phyloP scores from a whole-genome alignment of 2,329 filamentous ascomycete species.

The Ophiostoma pallidulum region DNA sequence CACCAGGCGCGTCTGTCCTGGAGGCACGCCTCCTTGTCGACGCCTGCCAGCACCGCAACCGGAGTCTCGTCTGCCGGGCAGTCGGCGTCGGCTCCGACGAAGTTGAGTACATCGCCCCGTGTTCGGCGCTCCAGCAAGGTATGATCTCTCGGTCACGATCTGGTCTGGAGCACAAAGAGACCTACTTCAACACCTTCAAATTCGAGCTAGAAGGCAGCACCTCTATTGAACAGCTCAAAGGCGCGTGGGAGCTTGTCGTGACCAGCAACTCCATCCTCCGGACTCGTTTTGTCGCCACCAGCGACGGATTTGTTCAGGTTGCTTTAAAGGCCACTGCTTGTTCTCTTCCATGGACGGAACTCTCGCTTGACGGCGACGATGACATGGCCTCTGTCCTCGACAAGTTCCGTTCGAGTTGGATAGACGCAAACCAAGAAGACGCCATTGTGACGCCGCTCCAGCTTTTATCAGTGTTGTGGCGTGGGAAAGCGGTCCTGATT shows the following conservation, averaged over 20 bases:
- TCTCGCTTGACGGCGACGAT: constrained; percentile 20
- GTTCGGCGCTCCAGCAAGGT: constrained; percentile 77
- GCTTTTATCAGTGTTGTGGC: constrained; percentile 30
- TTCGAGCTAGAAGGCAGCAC: constrained; percentile 43
- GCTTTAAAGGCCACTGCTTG: constrained; percentile 36
- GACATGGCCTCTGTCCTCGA: constrained; percentile 27
- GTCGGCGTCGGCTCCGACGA: constrained; percentile 41
- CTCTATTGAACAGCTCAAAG: constrained; percentile 36
- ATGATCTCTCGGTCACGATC: constrained; percentile 64
- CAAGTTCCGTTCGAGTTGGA: constrained; percentile 40
- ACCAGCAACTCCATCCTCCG: constrained; percentile 54
- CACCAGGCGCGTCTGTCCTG: constrained; percentile 23
- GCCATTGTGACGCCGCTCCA: constrained; percentile 43
- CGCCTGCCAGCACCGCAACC: constrained; percentile 55
- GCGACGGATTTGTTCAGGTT: constrained; percentile 69
- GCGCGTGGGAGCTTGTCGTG: constrained; percentile 50
- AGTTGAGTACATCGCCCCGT: constrained; percentile 69
- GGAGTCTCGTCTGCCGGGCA: constrained; percentile 38
- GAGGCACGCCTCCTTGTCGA: constrained; percentile 51
- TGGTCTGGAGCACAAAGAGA: constrained; percentile 31
- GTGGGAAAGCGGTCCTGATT: constrained; percentile 33
- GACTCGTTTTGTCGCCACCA: constrained; percentile 61
- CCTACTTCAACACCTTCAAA: constrained; percentile 72
- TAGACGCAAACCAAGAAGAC: constrained; percentile 38
- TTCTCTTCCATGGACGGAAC: constrained; percentile 35